Conservation (phyloP, 169 alveolate genomes). For the Eimeria necatrix region DNA sequence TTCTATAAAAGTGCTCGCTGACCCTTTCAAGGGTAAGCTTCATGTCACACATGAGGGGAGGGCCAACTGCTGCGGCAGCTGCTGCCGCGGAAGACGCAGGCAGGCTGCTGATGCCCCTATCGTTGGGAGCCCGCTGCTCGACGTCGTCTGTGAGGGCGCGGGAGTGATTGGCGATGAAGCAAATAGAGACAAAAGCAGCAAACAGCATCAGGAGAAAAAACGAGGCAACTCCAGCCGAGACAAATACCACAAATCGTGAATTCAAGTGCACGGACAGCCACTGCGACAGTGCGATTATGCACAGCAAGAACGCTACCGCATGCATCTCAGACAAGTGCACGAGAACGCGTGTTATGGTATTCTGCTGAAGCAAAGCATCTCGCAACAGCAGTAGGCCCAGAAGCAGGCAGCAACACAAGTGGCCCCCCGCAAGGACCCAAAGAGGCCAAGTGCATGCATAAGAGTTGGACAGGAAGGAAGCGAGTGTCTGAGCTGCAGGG, state of each 20-base stretch:
- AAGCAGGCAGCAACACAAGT: conserved; percentile 68
- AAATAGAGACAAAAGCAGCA: conserved; percentile 51
- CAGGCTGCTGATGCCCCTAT: not conserved
- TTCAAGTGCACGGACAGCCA: conserved; percentile 61
- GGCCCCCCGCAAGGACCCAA: conserved; percentile 37
- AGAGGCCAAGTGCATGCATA: conserved; percentile 37
- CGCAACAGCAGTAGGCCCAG: conserved; percentile 64
- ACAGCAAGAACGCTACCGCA: conserved; percentile 40
- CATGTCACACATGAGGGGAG: conserved; percentile 75
- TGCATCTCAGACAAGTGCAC: conserved; percentile 37
- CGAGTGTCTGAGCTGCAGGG: not conserved
- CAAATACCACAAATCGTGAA: conserved; percentile 20
- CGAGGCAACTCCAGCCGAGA: conserved; percentile 34
- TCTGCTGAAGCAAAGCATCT: conserved; percentile 47
- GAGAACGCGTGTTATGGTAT: conserved; percentile 43
- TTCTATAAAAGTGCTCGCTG: conserved; percentile 73
- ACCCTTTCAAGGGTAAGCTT: conserved; percentile 66
- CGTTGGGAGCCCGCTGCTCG: not conserved
- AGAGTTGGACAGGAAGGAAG: not conserved
- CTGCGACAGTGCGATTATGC: conserved; percentile 37
- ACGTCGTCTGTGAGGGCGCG: not conserved
- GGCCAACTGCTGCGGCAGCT: conserved; percentile 67
- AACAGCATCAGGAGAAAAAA: conserved; percentile 11
- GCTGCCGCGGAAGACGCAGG: conserved; percentile 59
- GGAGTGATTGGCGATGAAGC: conserved; percentile 53